phyloP scores from a whole-genome alignment of 257 asterid genomes.

The Solanum boliviense region DNA sequence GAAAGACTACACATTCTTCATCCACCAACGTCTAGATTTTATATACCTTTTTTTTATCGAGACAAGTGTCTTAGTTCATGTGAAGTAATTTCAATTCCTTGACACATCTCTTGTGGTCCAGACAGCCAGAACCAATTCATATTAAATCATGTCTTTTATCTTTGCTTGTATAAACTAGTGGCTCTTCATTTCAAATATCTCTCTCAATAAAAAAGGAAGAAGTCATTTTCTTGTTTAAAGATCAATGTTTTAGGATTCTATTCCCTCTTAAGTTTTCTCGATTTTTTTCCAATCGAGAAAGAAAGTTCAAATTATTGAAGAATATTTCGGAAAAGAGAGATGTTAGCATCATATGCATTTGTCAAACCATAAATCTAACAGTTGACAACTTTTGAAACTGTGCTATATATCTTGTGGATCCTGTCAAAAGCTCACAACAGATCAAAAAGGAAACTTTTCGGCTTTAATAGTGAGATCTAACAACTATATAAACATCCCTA shows the following conservation, averaged over 20 bases:
- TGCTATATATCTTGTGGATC: conserved; percentile 17
- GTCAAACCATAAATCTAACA: conserved; percentile 4
- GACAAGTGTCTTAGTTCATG: neutral
- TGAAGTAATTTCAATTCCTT: neutral
- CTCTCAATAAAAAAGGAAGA: neutral
- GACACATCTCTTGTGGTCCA: neutral
- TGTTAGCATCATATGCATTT: conserved; percentile 4
- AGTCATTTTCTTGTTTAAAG: neutral
- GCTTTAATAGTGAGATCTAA: conserved; percentile 18
- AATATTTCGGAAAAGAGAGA: neutral
- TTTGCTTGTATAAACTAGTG: neutral
- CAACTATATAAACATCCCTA: conserved; percentile 37
- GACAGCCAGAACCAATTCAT: neutral
- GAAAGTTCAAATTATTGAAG: neutral
- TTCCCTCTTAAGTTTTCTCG: neutral
- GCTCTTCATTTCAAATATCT: neutral
- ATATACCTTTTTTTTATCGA: neutral
- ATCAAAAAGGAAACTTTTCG: neutral
- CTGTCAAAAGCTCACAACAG: neutral
- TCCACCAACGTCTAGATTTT: neutral
- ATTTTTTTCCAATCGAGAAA: neutral
- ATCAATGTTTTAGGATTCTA: neutral
- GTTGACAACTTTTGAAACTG: conserved; percentile 6
- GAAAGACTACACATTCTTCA: neutral
- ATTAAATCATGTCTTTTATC: neutral